Conservation (phyloP, 805 yeast genomes). For the Candida taoyuanica region DNA sequence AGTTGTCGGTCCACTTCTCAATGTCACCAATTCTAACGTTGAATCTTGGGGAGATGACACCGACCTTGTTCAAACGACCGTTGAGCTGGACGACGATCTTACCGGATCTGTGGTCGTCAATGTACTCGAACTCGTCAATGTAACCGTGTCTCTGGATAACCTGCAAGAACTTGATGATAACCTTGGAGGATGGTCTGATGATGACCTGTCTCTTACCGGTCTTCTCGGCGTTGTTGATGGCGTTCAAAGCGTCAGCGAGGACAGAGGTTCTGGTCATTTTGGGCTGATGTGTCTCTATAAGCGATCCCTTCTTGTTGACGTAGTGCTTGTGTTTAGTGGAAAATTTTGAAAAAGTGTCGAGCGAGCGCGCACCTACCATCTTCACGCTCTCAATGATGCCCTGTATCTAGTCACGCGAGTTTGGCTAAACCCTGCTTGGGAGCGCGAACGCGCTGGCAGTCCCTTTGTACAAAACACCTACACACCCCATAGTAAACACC, state of each 20-base stretch:
- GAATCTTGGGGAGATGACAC: constrained; percentile 98
- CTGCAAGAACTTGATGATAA: constrained; percentile 91
- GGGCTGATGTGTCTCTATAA: constrained; percentile 5
- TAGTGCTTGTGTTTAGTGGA: constrained; percentile 11
- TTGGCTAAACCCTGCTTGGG: not conserved
- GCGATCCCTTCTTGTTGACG: not conserved
- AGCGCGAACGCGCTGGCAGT: constrained; percentile 1
- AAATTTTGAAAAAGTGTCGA: constrained; percentile 18
- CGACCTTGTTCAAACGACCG: constrained; percentile 98
- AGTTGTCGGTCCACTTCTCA: constrained; percentile 98
- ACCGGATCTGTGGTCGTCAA: constrained; percentile 98
- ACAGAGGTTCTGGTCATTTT: constrained; percentile 97
- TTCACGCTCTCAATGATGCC: constrained; percentile 3
- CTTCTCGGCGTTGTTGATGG: constrained; percentile 98
- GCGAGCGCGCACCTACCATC: constrained; percentile 1
- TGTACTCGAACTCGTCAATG: constrained; percentile 98
- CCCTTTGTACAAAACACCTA: constrained; percentile 2
- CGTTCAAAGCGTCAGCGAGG: constrained; percentile 97
- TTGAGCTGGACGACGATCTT: constrained; percentile 93
- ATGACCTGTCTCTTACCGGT: constrained; percentile 98
- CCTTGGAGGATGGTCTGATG: constrained; percentile 98
- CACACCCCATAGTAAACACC: constrained; percentile 8
- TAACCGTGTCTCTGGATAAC: constrained; percentile 98
- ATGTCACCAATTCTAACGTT: constrained; percentile 92
- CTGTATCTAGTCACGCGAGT: constrained; percentile 9